These are phyloP conservation scores for Pseudopyricularia javanii DNA, from an alignment of 2,329 filamentous ascomycete species.

Conservation along the genomic window DNA sequence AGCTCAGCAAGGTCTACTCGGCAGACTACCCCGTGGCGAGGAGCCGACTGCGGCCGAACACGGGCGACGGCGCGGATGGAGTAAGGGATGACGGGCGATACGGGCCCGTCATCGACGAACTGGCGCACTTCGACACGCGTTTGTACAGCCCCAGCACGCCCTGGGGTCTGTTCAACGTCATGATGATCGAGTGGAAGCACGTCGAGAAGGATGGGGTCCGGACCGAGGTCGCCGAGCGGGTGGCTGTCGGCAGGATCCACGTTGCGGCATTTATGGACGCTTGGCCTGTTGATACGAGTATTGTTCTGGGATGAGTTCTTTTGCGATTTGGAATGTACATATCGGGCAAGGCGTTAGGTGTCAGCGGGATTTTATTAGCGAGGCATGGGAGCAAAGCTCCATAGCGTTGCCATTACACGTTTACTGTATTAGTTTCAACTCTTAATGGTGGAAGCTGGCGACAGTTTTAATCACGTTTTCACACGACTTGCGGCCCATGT, in stretches of 20 bases:
- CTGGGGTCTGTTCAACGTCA: slow-evolving; percentile 3
- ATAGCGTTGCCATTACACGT: too few species aligned
- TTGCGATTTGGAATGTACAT: background rate
- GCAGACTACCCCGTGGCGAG: background rate
- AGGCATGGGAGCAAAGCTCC: too few species aligned
- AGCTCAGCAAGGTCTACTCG: slow-evolving; percentile 1
- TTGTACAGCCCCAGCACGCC: slow-evolving; percentile 1
- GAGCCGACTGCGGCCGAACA: background rate
- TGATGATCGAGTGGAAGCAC: slow-evolving; percentile 1
- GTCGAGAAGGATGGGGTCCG: background rate
- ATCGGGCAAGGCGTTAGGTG: background rate
- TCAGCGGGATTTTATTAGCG: too few species aligned
- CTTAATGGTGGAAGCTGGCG: too few species aligned
- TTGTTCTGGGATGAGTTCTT: background rate
- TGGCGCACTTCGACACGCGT: slow-evolving; percentile 1
- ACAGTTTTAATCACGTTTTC: too few species aligned
- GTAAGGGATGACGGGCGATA: background rate
- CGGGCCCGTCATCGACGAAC: background rate
- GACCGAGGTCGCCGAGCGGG: background rate
- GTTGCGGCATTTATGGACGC: slow-evolving; percentile 3
- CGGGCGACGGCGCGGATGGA: background rate
- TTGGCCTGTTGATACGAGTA: background rate
- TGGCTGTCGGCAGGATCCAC: background rate
- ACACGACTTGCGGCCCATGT: too few species aligned
- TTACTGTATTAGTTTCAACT: too few species aligned